Percentiles rank a stretch among this genome's conserved stretches.
Conservation (phyloP, 768 basidiomycete genomes). For the Clitopilus hobsonii region DNA sequence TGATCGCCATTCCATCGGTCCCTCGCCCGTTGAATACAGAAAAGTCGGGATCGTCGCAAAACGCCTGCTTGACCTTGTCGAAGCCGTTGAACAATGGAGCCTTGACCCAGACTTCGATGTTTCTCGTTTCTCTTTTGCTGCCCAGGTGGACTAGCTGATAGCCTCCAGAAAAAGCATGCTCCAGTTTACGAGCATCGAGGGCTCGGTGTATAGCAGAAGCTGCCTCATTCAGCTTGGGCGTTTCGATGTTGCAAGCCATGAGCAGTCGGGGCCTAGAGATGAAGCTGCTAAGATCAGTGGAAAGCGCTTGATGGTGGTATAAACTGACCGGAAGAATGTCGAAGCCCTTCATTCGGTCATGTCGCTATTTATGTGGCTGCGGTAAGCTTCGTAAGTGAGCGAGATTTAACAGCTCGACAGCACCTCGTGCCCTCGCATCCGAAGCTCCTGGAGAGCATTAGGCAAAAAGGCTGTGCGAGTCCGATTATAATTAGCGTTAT, state of each 20-base stretch:
- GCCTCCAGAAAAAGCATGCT: slow-evolving; percentile 10
- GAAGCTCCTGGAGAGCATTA: not conserved
- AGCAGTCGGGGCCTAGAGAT: not conserved
- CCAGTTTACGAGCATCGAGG: slow-evolving; percentile 3
- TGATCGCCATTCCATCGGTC: slow-evolving; percentile 7
- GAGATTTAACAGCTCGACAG: not conserved
- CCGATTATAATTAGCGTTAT: not conserved
- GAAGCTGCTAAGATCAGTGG: not conserved
- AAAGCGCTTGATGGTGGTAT: not conserved
- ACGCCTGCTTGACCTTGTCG: slow-evolving; percentile 10
- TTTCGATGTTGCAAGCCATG: slow-evolving; percentile 4
- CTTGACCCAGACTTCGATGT: slow-evolving; percentile 9
- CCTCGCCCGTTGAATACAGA: slow-evolving; percentile 8
- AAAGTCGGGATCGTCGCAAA: slow-evolving; percentile 6
- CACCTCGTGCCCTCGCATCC: not conserved
- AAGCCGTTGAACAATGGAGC: slow-evolving; percentile 9
- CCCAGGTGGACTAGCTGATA: slow-evolving; percentile 6
- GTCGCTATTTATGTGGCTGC: not conserved
- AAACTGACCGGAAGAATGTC: not conserved
- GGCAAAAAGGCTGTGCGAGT: not conserved
- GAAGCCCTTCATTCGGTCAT: not conserved
- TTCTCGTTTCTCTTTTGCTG: slow-evolving; percentile 6
- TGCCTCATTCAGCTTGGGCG: slow-evolving; percentile 5
- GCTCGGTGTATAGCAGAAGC: slow-evolving; percentile 5
- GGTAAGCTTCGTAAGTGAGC: not conserved